Conservation (phyloP, 257 asterid species). For the Nicotiana tomentosiformis region DNA sequence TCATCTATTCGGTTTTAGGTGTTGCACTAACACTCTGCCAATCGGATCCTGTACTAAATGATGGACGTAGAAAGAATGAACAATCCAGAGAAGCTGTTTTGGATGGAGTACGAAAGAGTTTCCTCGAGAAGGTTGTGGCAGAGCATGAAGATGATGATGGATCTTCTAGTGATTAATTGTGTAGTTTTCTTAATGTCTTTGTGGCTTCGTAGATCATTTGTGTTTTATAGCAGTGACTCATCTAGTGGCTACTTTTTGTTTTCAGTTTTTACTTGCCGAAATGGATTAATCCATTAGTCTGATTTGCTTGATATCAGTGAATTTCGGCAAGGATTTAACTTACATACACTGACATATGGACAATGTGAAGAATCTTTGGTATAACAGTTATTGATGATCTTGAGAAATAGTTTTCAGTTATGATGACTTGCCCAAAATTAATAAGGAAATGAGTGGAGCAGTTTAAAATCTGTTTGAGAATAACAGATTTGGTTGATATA, state of each 20-base stretch:
- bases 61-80: background rate
- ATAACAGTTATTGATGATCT: no score
- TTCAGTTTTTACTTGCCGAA: background rate
- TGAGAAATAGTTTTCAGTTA: no score
- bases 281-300: background rate
- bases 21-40: background rate
- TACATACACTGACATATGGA: no score
- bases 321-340: no score
- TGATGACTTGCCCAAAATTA: no score
- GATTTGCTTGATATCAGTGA: no score
- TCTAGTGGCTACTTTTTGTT: background rate
- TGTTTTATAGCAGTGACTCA: background rate
- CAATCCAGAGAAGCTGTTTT: constrained; percentile 64
- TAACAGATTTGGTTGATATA: no score
- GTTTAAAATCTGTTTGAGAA: no score
- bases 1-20: background rate
- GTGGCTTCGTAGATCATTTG: background rate
- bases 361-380: no score
- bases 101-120: constrained; percentile 71
- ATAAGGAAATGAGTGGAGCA: no score
- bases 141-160: constrained; percentile 80
- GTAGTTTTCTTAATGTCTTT: constrained; percentile 4
- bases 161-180: constrained; percentile 59
- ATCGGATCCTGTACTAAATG: background rate
- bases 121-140: constrained; percentile 72